phyloP scores from a whole-genome alignment of 768 basidiomycete species.

The Serendipita vermifera region DNA sequence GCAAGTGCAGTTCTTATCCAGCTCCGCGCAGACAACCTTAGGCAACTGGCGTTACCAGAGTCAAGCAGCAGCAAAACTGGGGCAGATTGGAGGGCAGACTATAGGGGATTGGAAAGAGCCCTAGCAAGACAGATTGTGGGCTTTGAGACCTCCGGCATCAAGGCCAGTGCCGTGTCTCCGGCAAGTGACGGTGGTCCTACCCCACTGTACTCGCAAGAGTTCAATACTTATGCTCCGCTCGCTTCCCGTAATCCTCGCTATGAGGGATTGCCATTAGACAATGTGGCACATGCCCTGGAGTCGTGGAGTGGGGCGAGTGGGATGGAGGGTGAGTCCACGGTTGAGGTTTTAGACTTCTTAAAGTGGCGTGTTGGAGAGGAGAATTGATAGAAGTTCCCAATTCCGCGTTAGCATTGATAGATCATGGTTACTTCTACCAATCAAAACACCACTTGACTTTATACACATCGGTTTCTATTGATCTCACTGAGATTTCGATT shows the following conservation, averaged over 20 bases:
- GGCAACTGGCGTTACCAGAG: slow-evolving; percentile 32
- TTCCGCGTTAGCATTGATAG: too few species aligned
- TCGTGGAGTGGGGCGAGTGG: slow-evolving; percentile 45
- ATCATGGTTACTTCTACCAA: too few species aligned
- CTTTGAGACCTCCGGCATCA: slow-evolving; percentile 42
- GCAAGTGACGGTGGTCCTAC: slow-evolving; percentile 29
- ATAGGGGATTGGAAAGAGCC: slow-evolving; percentile 53
- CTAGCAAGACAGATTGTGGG: slow-evolving; percentile 79
- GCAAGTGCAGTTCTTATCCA: slow-evolving; percentile 39
- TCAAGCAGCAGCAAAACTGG: slow-evolving; percentile 38
- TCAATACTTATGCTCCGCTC: slow-evolving; percentile 28
- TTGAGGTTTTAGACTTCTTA: slow-evolving; percentile 21
- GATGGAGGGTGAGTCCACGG: slow-evolving; percentile 25
- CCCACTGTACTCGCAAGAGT: slow-evolving; percentile 57
- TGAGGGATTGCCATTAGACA: slow-evolving; percentile 17
- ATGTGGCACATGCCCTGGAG: slow-evolving; percentile 29
- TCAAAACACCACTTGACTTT: too few species aligned
- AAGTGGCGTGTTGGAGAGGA: slow-evolving; percentile 30
- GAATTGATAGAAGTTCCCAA: too few species aligned
- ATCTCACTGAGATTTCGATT: too few species aligned
- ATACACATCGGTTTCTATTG: too few species aligned
- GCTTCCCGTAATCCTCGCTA: slow-evolving; percentile 14
- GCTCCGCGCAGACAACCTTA: slow-evolving; percentile 28
- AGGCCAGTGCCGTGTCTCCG: slow-evolving; percentile 29
- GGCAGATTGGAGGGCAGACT: slow-evolving; percentile 20